Conservation (phyloP, 345 rosid genomes). For the Salix suchowensis region DNA sequence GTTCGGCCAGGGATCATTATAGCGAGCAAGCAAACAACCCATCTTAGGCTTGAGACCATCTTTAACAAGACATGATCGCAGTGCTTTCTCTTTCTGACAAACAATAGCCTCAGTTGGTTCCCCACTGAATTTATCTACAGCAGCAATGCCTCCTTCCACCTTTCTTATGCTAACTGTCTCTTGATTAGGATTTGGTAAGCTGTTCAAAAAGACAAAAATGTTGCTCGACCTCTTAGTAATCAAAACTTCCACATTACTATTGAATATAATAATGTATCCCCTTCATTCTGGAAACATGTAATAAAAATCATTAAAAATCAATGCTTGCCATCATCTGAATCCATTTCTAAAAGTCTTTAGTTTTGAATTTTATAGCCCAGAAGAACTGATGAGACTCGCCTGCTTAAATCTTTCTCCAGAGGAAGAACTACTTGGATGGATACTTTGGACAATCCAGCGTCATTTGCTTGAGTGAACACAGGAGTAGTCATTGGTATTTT, state of each 20-base stretch:
- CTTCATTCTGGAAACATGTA: background rate
- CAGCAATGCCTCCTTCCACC: conserved; percentile 69
- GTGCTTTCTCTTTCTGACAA: conserved; percentile 48
- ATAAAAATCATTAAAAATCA: background rate
- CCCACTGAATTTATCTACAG: conserved; percentile 76
- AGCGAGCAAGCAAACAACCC: conserved; percentile 81
- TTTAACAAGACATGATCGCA: conserved; percentile 44
- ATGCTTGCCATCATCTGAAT: background rate
- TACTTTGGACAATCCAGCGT: conserved; percentile 46
- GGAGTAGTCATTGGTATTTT: conserved; percentile 77
- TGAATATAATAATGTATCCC: background rate
- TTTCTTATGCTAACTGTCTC: conserved; percentile 58
- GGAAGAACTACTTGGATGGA: conserved; percentile 83
- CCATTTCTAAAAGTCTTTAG: background rate
- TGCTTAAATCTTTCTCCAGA: conserved; percentile 54
- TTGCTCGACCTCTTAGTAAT: background rate
- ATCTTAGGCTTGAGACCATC: conserved; percentile 61
- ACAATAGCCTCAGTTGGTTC: conserved; percentile 66
- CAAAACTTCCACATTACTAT: too few species aligned
- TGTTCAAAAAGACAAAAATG: conserved; percentile 24
- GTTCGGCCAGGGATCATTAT: conserved; percentile 91
- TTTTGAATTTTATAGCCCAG: background rate
- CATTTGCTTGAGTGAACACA: conserved; percentile 64
- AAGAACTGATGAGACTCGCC: conserved; percentile 28
- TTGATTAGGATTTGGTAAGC: conserved; percentile 67